Conservation (phyloP, 1,284 basidiomycete species). For the Sparassis latifolia region DNA sequence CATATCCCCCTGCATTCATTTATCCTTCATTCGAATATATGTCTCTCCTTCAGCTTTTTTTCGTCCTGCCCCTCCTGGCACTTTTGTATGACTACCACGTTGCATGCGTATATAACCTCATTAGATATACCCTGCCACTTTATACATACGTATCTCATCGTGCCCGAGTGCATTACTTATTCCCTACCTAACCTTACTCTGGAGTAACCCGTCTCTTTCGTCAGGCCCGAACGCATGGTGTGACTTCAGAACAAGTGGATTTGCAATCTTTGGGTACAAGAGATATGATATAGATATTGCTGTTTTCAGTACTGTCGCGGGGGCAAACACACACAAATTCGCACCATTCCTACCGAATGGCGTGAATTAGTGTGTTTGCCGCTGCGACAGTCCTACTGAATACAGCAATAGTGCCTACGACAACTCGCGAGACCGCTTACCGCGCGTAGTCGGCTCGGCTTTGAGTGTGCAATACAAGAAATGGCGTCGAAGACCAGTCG, state of each 20-base stretch:
- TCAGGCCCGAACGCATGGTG: too few relatives aligned
- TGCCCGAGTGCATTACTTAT: constrained; percentile 12
- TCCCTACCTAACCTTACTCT: constrained; percentile 1
- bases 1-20: too few relatives aligned
- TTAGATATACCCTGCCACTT: constrained; percentile 18
- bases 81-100: constrained; percentile 1
- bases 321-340: too few relatives aligned
- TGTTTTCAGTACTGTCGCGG: too few relatives aligned
- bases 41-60: not conserved
- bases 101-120: constrained; percentile 10
- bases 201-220: too few relatives aligned
- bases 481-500: constrained; percentile 66
- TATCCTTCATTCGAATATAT: not conserved
- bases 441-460: constrained; percentile 20
- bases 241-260: too few relatives aligned
- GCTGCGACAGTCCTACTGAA: too few relatives aligned
- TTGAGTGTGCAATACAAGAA: constrained; percentile 76
- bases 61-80: not conserved
- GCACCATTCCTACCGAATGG: too few relatives aligned
- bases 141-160: constrained; percentile 20
- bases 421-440: constrained; percentile 24
- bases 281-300: too few relatives aligned
- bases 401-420: constrained; percentile 5
- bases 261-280: too few relatives aligned
- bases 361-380: too few relatives aligned